Evolutionary conservation across 2,329 filamentous ascomycete species (phyloP), one percentile per base, ranked within the genome.

Genomic region (Penicillium sp.): DNA sequence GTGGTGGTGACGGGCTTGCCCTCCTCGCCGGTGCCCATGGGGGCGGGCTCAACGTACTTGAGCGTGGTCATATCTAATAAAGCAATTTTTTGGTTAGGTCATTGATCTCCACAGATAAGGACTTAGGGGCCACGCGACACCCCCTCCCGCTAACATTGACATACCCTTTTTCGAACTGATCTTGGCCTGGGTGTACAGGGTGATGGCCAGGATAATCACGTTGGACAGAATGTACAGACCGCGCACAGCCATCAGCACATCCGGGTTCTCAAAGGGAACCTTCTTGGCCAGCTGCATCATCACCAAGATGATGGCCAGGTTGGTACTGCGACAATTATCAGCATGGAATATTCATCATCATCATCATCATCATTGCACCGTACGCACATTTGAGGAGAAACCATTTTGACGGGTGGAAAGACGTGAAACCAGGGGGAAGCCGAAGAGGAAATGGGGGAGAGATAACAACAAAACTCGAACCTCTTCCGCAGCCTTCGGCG

Each of bases 261-360:
- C 81, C n/a, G 85, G 91, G 72, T 97, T 88, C 27, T 97, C 93
- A 70, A 97, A 96, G 47, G 92, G 91, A 59, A 99, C 87, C 78
- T 88, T 90, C 85, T 97, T 97, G 68, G 92, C 89, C 59, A 96
- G 89, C 83, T 97, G 93, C 91, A 97, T 97, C 89, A 97, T 95
- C 73, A 90, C 89, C 67, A 96, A 85, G 80, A 96, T 92, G 87
- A 96, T 92, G 81, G 90, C 82, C 75, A 96, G 83, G 84, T 96
- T 96, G 76, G 89, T 90, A 70, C 92, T 96, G 76, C 65, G 60
- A 52, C 59, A 22, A 12, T 22, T 15, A 22, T 40, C 37, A 40
- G 18, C 18, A 40, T 40, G 37, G 2, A 12, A 22, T 12, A 22
- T 22, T 40, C 18, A 40, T 22, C 18, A 50, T 35, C 41, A 37